phyloP scores from a whole-genome alignment of 1,284 basidiomycete genomes.

The Fomitiporia mediterranea region DNA sequence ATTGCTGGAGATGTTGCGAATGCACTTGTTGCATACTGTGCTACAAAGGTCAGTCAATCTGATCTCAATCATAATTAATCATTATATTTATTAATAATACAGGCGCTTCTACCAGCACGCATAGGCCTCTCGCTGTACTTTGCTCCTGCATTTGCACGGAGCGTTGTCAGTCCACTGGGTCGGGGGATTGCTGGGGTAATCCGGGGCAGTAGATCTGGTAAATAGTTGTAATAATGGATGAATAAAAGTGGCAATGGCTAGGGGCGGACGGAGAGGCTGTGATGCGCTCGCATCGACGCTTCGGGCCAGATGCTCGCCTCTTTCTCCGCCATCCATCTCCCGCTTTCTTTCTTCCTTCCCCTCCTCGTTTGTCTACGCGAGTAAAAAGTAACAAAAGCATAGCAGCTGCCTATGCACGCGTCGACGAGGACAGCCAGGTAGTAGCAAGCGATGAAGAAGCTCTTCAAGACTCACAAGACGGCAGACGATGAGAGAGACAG shows the following conservation, averaged over 20 bases:
- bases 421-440: not conserved
- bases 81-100: constrained; percentile 9
- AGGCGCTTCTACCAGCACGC: constrained; percentile 77
- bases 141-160: constrained; percentile 70
- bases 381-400: no score
- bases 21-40: constrained; percentile 78
- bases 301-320: no score
- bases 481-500: not conserved
- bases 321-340: no score
- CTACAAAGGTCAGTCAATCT: constrained; percentile 61
- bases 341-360: no score
- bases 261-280: no score
- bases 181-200: constrained; percentile 21
- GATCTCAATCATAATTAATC: not conserved
- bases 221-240: not conserved
- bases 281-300: no score
- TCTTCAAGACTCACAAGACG: constrained; percentile 15
- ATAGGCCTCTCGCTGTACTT: constrained; percentile 73
- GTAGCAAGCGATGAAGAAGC: constrained; percentile 11
- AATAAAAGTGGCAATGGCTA: no score
- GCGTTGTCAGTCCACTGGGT: constrained; percentile 53
- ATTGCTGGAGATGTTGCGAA: constrained; percentile 72
- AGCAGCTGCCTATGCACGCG: no score
- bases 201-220: no score
- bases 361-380: no score